phyloP scores from a whole-genome alignment of 1,284 basidiomycete species.

The Rhizoctonia solani region DNA sequence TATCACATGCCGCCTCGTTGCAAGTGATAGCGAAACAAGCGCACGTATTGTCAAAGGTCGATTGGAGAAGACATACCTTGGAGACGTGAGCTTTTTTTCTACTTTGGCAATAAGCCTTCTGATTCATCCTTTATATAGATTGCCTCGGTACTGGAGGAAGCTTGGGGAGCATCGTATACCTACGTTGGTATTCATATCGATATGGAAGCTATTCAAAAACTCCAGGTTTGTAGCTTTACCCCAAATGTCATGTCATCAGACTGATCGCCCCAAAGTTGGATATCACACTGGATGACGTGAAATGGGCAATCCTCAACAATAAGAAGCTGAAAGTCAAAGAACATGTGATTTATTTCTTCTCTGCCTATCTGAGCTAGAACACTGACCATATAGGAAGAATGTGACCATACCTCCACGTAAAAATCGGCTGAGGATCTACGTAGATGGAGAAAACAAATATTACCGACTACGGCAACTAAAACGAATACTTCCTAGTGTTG shows the following conservation, averaged over 20 bases:
- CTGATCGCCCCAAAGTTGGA: constrained; percentile 65
- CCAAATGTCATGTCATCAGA: constrained; percentile 4
- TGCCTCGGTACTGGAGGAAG: constrained; percentile 91
- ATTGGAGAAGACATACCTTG: constrained; percentile 92
- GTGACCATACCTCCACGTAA: constrained; percentile 75
- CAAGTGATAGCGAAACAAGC: constrained; percentile 80
- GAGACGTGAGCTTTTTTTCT: constrained; percentile 72
- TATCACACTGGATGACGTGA: constrained; percentile 90
- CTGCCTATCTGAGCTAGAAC: background rate
- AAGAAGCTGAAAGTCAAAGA: constrained; percentile 94
- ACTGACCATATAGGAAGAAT: constrained; percentile 54
- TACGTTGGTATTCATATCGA: constrained; percentile 96
- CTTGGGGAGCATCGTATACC: constrained; percentile 90
- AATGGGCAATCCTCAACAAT: constrained; percentile 84
- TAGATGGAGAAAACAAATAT: constrained; percentile 85
- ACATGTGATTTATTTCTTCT: constrained; percentile 55
- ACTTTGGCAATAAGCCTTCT: background rate
- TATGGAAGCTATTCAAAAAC: constrained; percentile 82
- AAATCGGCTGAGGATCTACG: constrained; percentile 83
- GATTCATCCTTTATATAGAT: constrained; percentile 60
- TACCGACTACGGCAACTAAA: constrained; percentile 87
- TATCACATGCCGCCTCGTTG: constrained; percentile 93
- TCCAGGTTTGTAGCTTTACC: constrained; percentile 63
- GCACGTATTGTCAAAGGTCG: constrained; percentile 98
- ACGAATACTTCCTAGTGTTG: constrained; percentile 76